A percentile compares a stretch with the other conserved stretches of the same genome.
These are phyloP conservation scores for Vitis rupestris DNA, from an alignment of 164 flowering plant species.

Conservation along the genomic window DNA sequence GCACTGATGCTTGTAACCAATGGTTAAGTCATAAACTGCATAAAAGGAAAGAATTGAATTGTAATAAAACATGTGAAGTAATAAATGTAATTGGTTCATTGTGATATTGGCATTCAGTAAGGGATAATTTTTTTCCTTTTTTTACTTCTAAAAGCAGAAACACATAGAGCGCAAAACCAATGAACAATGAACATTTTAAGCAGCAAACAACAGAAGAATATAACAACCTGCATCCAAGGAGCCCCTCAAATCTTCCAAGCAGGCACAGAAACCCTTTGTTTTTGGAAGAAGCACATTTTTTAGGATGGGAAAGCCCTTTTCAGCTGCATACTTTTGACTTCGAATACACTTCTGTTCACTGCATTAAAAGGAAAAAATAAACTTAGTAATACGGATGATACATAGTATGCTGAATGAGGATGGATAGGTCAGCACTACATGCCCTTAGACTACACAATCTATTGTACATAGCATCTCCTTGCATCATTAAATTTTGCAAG, in stretches of 20 bases:
- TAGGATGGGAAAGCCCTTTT: conserved; percentile 72
- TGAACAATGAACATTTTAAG: neutral
- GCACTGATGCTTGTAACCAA: conserved; percentile 74
- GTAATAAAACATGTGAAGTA: no score
- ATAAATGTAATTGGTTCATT: no score
- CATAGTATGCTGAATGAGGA: no score
- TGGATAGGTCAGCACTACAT: neutral
- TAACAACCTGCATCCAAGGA: conserved; percentile 76
- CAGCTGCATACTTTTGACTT: conserved; percentile 71
- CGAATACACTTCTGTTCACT: conserved; percentile 78
- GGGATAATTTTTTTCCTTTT: no score
- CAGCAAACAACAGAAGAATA: neutral
- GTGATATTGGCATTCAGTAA: no score
- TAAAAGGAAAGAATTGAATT: neutral
- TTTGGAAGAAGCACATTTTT: conserved; percentile 82
- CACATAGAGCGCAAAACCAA: neutral
- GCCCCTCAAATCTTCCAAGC: conserved; percentile 57
- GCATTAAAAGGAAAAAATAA: conserved; percentile 11
- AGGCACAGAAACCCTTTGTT: conserved; percentile 73
- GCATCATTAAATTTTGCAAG: neutral
- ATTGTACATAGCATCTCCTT: neutral
- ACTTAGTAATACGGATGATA: neutral
- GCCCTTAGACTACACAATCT: neutral
- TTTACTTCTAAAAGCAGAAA: no score
- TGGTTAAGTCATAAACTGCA: conserved; percentile 89